Base-by-base conservation (phyloP, 306 rosid genomes). In the Datisca glomerata region DNA sequence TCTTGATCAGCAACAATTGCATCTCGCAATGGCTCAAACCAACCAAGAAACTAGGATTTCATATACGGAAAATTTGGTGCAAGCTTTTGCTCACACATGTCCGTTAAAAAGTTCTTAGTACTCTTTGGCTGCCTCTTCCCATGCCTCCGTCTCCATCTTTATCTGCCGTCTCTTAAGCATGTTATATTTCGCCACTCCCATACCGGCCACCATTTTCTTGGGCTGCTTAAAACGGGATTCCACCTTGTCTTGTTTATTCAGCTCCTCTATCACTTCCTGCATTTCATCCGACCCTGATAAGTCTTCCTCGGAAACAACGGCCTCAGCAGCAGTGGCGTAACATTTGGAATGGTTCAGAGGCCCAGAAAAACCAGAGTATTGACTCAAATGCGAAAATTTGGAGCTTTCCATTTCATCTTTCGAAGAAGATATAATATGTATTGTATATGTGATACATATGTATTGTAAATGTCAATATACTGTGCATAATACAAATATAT, bases 51-150 rank as follows among this genome's bases (percentile, higher is more conserved):
- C 56, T 82, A 63, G 3, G 97, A 74, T 67, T 87, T 87, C 55
- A 83, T 60, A 48, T 64, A 87, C 10, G 97, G 94, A 68, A 87
- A 66, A 63, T 83, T 87, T 22, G 94, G 94, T 15, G 86, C 89
- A 48, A 87, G 85, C 65, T 83, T 83, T 61, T 79, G 85, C 65
- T 74, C 74, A 15, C 97, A 69, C 94, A 87, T 87, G 41, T 82
- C 93, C 17, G 36, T 51, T 51, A 83, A 39, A 44, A 87, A n/a
- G 73, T 17, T 87, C 97, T 50, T 71, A 70, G 57, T 87, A 87
- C 69, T 83, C 97, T 31, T 47, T 66, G 0, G 94, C 94, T 1
- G 97, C 97, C 5, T 70, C 68, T 25, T 82, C 80, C 97, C 97
- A 87, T 3, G 97, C 94, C 72, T 82, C 89, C 0, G 97, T 87